Conservation (phyloP, 257 asterid genomes). For the Solanum clarkiae region DNA sequence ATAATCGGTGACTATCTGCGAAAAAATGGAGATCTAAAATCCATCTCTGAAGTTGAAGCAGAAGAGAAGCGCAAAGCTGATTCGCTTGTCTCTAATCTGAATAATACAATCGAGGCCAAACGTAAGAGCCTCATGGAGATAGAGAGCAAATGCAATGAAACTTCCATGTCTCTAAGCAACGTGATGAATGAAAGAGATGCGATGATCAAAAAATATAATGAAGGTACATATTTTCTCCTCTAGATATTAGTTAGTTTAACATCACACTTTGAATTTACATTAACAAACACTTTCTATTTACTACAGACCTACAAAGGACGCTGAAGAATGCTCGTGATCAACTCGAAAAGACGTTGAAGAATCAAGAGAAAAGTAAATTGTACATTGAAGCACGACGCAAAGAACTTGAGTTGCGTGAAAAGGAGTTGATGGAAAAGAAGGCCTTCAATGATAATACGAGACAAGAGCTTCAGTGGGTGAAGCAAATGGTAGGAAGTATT, state of each 20-base stretch:
- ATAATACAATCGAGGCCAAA: slow-evolving; percentile 24
- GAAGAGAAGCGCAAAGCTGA: slow-evolving; percentile 34
- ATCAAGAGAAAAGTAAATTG: background rate
- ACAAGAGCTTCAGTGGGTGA: background rate
- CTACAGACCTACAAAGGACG: slow-evolving; percentile 1
- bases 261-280: background rate
- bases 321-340: background rate
- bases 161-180: background rate
- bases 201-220: background rate
- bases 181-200: slow-evolving; percentile 7
- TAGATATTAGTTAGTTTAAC: background rate
- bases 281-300: background rate
- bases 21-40: slow-evolving; percentile 60
- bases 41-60: slow-evolving; percentile 30
- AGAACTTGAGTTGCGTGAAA: slow-evolving; percentile 4
- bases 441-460: background rate
- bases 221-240: slow-evolving; percentile 6
- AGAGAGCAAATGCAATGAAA: slow-evolving; percentile 4
- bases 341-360: background rate
- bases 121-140: slow-evolving; percentile 23
- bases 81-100: slow-evolving; percentile 29
- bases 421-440: background rate
- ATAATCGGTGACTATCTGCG: slow-evolving; percentile 36
- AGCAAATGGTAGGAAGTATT: background rate
- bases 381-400: background rate